These are phyloP conservation scores for Penicillium steckii DNA, from an alignment of 495 filamentous ascomycete species.

Conservation along the genomic window DNA sequence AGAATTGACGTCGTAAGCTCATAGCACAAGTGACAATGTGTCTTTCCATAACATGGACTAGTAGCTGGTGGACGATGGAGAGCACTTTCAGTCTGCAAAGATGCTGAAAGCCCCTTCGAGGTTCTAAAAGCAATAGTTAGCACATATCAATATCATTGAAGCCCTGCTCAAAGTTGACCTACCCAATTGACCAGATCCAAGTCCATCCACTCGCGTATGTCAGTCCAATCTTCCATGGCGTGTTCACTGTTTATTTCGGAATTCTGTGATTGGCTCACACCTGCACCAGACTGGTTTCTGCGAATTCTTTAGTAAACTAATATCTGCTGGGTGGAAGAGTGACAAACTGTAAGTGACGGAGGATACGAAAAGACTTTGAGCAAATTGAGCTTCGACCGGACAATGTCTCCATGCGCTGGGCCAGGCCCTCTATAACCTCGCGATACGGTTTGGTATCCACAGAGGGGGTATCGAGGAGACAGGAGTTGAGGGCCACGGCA, in stretches of 20 bases:
- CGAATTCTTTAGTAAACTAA: background rate
- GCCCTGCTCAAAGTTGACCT: background rate
- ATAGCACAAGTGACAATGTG: too few relatives aligned
- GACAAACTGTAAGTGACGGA: slow-evolving; percentile 14
- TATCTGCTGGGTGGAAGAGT: background rate
- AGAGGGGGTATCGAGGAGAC: slow-evolving; percentile 7
- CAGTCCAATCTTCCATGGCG: slow-evolving; percentile 5
- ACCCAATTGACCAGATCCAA: slow-evolving; percentile 6
- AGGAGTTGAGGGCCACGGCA: slow-evolving; percentile 19
- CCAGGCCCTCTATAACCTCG: background rate
- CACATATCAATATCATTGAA: background rate
- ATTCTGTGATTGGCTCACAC: background rate
- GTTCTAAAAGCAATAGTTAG: background rate
- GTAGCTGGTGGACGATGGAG: too few relatives aligned
- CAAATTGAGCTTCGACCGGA: slow-evolving; percentile 10
- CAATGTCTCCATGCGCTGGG: slow-evolving; percentile 1
- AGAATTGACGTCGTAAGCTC: too few relatives aligned
- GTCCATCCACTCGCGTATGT: slow-evolving; percentile 5
- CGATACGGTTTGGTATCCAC: background rate
- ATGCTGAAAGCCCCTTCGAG: background rate
- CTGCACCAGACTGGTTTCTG: background rate
- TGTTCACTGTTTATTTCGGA: background rate
- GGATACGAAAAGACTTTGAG: slow-evolving; percentile 6
- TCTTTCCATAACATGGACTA: too few relatives aligned
- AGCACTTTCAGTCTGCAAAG: background rate